phyloP scores from a whole-genome alignment of 1,284 basidiomycete genomes.

The Tylopilus sp. region DNA sequence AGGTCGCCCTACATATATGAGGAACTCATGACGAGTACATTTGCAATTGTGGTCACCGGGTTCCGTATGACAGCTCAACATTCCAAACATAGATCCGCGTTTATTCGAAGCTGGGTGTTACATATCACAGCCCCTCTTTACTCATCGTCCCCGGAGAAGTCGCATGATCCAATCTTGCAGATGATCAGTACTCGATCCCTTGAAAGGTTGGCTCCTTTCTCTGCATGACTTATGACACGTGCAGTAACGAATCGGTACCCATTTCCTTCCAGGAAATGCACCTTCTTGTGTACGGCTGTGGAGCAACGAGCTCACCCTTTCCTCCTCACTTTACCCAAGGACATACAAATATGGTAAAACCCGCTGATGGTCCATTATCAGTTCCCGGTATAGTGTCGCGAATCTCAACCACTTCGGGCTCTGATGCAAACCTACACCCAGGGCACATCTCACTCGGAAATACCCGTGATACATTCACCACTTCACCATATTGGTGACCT shows the following conservation, averaged over 20 bases:
- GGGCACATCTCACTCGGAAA: background rate
- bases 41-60: background rate
- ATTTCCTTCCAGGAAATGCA: background rate
- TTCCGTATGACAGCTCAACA: background rate
- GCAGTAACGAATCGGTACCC: background rate
- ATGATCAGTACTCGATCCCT: background rate
- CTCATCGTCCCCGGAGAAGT: background rate
- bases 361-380: background rate
- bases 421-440: slow-evolving; percentile 1
- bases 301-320: too few species aligned
- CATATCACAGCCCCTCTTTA: background rate
- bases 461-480: background rate
- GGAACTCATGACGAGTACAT: background rate
- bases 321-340: background rate
- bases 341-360: background rate
- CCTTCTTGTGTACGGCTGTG: too few species aligned
- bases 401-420: background rate
- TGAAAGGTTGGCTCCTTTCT: background rate
- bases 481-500: background rate
- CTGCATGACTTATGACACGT: background rate
- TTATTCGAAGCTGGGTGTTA: slow-evolving; percentile 9
- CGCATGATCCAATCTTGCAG: background rate
- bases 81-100: background rate
- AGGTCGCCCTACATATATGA: background rate
- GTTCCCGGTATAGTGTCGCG: background rate